Base-by-base conservation (phyloP, 306 rosid genomes). In the Gleditsia sinensis region DNA sequence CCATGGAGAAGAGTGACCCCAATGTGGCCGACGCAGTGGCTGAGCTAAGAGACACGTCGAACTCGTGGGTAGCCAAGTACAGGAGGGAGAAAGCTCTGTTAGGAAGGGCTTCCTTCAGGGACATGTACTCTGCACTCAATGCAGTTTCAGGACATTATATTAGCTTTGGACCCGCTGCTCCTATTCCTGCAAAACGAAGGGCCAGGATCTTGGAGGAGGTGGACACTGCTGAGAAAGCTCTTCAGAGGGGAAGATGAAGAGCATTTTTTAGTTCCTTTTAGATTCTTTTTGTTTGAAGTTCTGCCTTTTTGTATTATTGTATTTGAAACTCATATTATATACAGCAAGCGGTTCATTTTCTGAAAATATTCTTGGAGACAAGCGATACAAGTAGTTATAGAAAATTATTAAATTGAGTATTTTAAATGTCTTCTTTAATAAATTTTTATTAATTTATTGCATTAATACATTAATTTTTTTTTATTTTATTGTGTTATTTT, bases 51-150 rank as follows among this genome's bases (percentile, higher is more conserved):
- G 98, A 92, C 25, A 79, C 76, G 1, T 95, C 99, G 0, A 95
- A 95, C 43, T 76, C 84, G 0, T 95, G 99, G 99, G 99, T 95
- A 69, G 99, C 99, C 0, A 95, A 95, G 84, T 95, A 92, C 53
- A 45, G 99, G 55, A 87, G 90, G 50, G 99, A 95, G 83, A 95
- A 95, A 67, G 60, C 82, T 9, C 79, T 95, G 78, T 82, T 92
- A n/a, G 92, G 91, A n/a, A 75, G 97, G 77, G 74, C 80, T 75
- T 95, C 99, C 23, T 95, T 92, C 39, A 75, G 99, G 46, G 99
- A 95, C 74, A 87, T 95, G n/a, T 95, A 95, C 72, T 95, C 98
- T 2, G 99, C 98, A 0, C 71, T 95, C 42, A 95, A 92, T 68
- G 99, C 99, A 0, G 96, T 95, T 25, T 95, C 99, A 0, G 98